Base-by-base conservation (phyloP, 2,329 filamentous ascomycete species). In the Harringtonia lauricola region DNA sequence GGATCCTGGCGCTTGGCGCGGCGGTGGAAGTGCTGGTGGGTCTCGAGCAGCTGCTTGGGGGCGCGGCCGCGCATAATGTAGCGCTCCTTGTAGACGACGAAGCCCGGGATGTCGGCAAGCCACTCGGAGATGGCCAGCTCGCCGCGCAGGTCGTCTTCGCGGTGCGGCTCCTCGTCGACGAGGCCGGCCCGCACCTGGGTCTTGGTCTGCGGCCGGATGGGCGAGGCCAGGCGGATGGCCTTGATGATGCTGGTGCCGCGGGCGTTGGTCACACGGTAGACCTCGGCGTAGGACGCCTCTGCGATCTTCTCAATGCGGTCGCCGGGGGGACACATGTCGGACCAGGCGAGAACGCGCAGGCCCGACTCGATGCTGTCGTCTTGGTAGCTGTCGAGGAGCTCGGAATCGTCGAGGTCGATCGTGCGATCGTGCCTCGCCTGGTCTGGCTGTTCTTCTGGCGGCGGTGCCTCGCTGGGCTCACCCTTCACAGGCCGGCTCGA, bases 211-310 rank as follows among this genome's bases (percentile, higher is more conserved):
- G 71, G 55, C 47, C 70, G 74, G 47, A 79, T 74, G 4, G 73
- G 72, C 1, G 74, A 79, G 12, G 70, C 59, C 10, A 82, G 65
- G 2, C 76, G 70, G 46, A 81, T 76, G 18, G 75, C 71, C 51
- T 82, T 82, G 59, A 82, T 75, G 53, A 82, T 79, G 56, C 75
- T 80, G 22, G 72, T 77, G 9, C 76, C 76, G 15, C 68, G 64
- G 36, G 67, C 63, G 53, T 79, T 81, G 38, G 65, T 72, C 50
- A 81, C 67, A 10, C 76, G 74, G 52, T 81, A 82, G 10, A 82
- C 76, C 55, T 82, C 78, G 7, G 78, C 76, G 51, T 74, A 82
- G 2, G 78, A 81, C 6, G 78, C 77, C 55, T 82, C 78, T 10
- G 78, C 77, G 41, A 82, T 81, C 59, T 82, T 82, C 36, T 68